A percentile compares a stretch with the other conserved stretches of the same genome.
phyloP scores from a whole-genome alignment of 139 green algal species.

The Chlorella vulgaris region DNA sequence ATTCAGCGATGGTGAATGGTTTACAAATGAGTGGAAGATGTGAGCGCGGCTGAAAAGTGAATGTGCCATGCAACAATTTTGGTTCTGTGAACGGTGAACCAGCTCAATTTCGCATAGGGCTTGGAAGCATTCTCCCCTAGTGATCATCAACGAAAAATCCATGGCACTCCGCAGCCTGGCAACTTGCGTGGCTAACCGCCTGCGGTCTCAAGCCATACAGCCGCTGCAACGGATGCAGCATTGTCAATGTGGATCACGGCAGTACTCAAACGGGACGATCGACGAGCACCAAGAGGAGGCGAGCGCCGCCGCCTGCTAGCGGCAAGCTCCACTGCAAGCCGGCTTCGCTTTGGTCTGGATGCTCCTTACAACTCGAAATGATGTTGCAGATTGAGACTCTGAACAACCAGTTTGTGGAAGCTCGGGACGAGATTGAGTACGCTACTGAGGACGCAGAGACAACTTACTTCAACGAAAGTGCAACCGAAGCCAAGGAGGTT shows the following conservation, averaged over 20 bases:
- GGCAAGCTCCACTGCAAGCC: neutral
- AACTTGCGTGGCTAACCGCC: no score
- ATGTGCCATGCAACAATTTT: no score
- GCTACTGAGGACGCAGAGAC: conserved; percentile 56
- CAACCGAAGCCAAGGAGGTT: conserved; percentile 33
- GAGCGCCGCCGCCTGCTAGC: neutral
- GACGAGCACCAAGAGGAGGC: neutral
- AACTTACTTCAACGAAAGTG: conserved; percentile 62
- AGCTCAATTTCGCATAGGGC: no score
- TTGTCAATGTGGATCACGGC: neutral
- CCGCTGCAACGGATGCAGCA: neutral
- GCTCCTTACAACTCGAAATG: no score
- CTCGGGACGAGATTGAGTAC: conserved; percentile 62
- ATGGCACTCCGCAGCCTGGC: no score
- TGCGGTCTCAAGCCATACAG: no score
- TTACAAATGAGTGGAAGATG: no score
- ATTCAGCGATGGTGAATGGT: no score
- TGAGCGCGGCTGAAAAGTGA: no score
- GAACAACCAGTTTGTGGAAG: conserved; percentile 59
- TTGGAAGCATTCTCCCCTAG: no score
- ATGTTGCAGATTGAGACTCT: conserved; percentile 63
- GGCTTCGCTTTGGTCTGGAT: neutral
- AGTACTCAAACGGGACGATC: neutral
- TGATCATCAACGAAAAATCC: no score
- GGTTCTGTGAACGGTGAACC: no score